Conservation (phyloP, 371 early-diverging fungal genomes). For the Syncephalis fuscata region DNA sequence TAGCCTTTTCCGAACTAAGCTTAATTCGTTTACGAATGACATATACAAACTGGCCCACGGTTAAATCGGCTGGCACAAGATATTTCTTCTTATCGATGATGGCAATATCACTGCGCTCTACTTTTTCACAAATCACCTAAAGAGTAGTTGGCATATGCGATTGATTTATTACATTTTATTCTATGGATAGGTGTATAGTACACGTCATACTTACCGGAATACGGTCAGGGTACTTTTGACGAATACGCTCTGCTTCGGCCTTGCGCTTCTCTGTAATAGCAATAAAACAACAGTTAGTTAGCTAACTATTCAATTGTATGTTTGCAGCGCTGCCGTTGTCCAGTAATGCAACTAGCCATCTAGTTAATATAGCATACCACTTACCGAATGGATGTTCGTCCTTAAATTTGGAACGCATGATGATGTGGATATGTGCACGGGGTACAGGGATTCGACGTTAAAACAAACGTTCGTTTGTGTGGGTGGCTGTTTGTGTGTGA, state of each 20-base stretch:
- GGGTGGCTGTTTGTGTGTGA: no score
- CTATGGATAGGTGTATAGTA: not conserved
- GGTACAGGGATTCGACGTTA: no score
- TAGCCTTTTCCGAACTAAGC: slow-evolving; percentile 89
- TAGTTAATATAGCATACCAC: slow-evolving; percentile 8
- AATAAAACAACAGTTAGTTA: slow-evolving; percentile 1
- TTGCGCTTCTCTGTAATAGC: slow-evolving; percentile 72
- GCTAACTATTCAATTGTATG: no score
- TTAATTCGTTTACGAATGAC: slow-evolving; percentile 89
- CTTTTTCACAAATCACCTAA: slow-evolving; percentile 83
- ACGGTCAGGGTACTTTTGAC: slow-evolving; percentile 93
- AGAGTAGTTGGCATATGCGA: not conserved
- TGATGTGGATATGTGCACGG: slow-evolving; percentile 1
- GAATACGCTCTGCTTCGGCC: slow-evolving; percentile 89
- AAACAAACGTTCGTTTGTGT: no score
- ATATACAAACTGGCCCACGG: slow-evolving; percentile 95
- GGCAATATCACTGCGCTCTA: slow-evolving; percentile 88
- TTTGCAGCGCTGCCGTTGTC: no score
- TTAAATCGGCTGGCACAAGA: slow-evolving; percentile 90
- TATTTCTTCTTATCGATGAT: slow-evolving; percentile 97
- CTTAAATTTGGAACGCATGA: slow-evolving; percentile 86
- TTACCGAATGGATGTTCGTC: slow-evolving; percentile 91
- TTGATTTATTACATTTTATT: no score
- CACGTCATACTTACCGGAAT: slow-evolving; percentile 90
- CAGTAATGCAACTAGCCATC: no score